These are phyloP conservation scores for Rhynchospora tenuis DNA, from an alignment of 176 grass and related monocot species.

Conservation along the genomic window DNA sequence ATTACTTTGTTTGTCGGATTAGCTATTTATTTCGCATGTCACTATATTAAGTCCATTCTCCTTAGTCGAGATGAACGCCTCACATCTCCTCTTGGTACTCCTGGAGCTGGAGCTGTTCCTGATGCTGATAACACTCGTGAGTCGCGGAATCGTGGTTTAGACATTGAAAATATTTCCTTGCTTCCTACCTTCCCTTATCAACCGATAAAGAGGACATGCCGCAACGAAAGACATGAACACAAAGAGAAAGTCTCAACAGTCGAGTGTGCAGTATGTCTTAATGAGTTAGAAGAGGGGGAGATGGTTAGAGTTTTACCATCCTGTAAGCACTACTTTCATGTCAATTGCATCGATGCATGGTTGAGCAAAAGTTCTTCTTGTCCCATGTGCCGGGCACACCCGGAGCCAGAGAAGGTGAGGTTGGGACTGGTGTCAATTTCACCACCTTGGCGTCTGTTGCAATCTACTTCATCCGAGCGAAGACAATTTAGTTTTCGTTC, in stretches of 20 bases:
- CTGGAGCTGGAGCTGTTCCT: not conserved
- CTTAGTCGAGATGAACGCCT: not conserved
- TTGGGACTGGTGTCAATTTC: not conserved
- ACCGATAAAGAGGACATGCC: not conserved
- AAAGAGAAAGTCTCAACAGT: not conserved
- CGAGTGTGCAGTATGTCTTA: conserved; percentile 34
- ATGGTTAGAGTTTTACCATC: conserved; percentile 31
- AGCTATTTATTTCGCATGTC: not conserved
- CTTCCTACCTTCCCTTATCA: conserved; percentile 13
- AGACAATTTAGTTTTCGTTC: conserved; percentile 6
- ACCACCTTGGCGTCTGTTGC: not conserved
- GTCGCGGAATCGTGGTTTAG: not conserved
- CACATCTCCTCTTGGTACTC: not conserved
- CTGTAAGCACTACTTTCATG: conserved; percentile 33
- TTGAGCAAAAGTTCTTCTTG: conserved; percentile 16
- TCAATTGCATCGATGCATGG: conserved; percentile 38
- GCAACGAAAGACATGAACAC: not conserved
- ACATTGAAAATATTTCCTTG: not conserved
- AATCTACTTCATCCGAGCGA: not conserved
- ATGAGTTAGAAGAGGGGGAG: conserved; percentile 26
- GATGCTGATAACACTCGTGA: not conserved
- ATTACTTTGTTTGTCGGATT: not conserved
- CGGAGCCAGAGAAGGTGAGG: conserved; percentile 6
- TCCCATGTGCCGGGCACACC: conserved; percentile 29
- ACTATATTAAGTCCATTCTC: not conserved